These are phyloP conservation scores for Eimeria tenella DNA, from an alignment of 169 alveolate species.

Conservation along the genomic window DNA sequence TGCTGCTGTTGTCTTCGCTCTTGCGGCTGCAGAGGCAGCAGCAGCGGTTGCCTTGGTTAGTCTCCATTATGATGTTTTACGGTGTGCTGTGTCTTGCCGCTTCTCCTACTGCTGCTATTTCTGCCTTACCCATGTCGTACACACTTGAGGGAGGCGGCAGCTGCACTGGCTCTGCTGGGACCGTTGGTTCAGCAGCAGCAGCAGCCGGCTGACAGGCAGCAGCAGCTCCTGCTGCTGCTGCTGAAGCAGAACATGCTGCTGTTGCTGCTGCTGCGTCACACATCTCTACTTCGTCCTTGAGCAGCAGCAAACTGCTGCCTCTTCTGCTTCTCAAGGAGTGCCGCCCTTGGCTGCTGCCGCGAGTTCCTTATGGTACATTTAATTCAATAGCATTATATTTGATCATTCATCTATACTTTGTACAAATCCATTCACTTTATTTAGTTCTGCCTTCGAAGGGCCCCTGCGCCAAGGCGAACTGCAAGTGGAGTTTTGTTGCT, in stretches of 20 bases:
- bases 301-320: no score
- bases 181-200: background rate
- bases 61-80: background rate
- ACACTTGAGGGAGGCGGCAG: slow-evolving; percentile 6
- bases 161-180: background rate
- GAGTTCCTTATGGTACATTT: no score
- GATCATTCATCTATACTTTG: no score
- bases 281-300: no score
- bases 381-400: no score
- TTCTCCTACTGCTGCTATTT: background rate
- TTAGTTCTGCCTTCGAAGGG: no score
- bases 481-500: no score
- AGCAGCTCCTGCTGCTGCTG: background rate
- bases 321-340: no score
- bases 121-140: slow-evolving; percentile 5
- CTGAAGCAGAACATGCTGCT: background rate
- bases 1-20: no score
- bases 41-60: background rate
- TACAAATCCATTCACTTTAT: no score
- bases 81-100: background rate
- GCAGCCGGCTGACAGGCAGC: background rate
- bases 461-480: no score
- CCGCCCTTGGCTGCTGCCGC: no score
- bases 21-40: background rate
- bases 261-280: background rate